phyloP scores from a whole-genome alignment of 148 eudicot species.

The Fagopyrum tataricum region DNA sequence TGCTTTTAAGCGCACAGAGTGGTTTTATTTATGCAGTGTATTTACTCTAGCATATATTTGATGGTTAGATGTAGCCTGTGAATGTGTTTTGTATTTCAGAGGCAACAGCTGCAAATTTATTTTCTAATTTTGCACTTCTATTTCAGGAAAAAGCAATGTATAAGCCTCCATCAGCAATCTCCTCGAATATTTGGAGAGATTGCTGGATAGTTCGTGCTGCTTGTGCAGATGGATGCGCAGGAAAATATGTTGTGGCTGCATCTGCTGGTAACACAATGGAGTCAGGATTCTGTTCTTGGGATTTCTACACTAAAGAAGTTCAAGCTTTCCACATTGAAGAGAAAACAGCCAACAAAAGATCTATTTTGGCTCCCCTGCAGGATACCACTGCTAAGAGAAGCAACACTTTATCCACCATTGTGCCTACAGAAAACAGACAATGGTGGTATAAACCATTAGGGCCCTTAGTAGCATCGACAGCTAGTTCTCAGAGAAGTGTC shows the following conservation, averaged over 20 bases:
- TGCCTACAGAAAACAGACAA: constrained; percentile 53
- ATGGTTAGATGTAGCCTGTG: neutral
- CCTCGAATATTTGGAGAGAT: constrained; percentile 77
- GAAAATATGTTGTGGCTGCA: constrained; percentile 89
- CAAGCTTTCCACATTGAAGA: constrained; percentile 65
- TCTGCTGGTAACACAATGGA: constrained; percentile 84
- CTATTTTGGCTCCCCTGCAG: constrained; percentile 57
- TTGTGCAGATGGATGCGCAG: constrained; percentile 76
- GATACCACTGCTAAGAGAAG: constrained; percentile 43
- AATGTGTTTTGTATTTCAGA: neutral
- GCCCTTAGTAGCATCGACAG: constrained; percentile 64
- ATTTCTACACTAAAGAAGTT: constrained; percentile 65
- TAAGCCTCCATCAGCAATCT: constrained; percentile 57
- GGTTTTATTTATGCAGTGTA: neutral
- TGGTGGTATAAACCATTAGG: constrained; percentile 95
- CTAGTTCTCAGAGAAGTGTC: constrained; percentile 54
- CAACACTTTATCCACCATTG: constrained; percentile 26
- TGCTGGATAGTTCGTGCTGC: constrained; percentile 92
- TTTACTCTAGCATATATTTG: neutral
- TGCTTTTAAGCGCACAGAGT: too few species aligned
- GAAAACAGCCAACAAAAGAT: constrained; percentile 31
- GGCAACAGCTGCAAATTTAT: neutral
- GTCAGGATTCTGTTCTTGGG: constrained; percentile 93
- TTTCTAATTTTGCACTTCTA: constrained; percentile 1
- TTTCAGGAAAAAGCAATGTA: constrained; percentile 76